Percentiles rank a stretch among this genome's conserved stretches.
Evolutionary conservation across 2,329 filamentous ascomycete genomes (phyloP).

Genomic region (Myotisia sp.): DNA sequence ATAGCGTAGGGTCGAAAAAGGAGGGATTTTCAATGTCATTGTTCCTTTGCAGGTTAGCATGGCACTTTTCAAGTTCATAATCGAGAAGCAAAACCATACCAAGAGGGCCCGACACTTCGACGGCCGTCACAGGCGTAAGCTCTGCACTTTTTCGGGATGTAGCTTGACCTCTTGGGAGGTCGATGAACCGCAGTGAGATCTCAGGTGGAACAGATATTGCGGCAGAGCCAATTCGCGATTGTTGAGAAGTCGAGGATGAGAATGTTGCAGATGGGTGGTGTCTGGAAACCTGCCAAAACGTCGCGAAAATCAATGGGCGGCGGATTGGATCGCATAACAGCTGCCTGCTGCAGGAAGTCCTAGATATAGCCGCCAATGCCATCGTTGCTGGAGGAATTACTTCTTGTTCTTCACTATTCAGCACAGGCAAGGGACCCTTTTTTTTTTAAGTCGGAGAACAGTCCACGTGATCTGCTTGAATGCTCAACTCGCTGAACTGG

Average conservation of each 20-base stretch:
- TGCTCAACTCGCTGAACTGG: too few relatives aligned
- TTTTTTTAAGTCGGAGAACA: too few relatives aligned
- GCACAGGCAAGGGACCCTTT: too few relatives aligned
- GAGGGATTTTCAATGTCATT: slow-evolving; percentile 62
- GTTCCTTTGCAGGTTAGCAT: slow-evolving; percentile 39
- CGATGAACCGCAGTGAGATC: slow-evolving; percentile 57
- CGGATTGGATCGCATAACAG: too few relatives aligned
- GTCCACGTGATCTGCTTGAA: too few relatives aligned
- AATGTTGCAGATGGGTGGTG: slow-evolving; percentile 42
- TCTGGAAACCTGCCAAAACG: too few relatives aligned
- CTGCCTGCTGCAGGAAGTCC: too few relatives aligned
- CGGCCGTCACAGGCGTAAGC: slow-evolving; percentile 46
- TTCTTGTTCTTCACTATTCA: too few relatives aligned
- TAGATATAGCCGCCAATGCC: too few relatives aligned
- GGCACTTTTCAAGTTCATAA: slow-evolving; percentile 7
- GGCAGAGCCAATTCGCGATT: slow-evolving; percentile 75
- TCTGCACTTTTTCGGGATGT: slow-evolving; percentile 47
- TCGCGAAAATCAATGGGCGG: too few relatives aligned
- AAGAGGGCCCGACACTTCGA: slow-evolving; percentile 67
- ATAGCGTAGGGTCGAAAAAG: slow-evolving; percentile 58
- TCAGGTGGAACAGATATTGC: slow-evolving; percentile 69
- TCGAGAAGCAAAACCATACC: slow-evolving; percentile 37
- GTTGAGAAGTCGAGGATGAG: slow-evolving; percentile 51
- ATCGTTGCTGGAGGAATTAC: too few relatives aligned
- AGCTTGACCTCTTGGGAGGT: slow-evolving; percentile 44